Evolutionary conservation across 2,329 filamentous ascomycete species (phyloP).

Genomic region (Exophiala mesophila): DNA sequence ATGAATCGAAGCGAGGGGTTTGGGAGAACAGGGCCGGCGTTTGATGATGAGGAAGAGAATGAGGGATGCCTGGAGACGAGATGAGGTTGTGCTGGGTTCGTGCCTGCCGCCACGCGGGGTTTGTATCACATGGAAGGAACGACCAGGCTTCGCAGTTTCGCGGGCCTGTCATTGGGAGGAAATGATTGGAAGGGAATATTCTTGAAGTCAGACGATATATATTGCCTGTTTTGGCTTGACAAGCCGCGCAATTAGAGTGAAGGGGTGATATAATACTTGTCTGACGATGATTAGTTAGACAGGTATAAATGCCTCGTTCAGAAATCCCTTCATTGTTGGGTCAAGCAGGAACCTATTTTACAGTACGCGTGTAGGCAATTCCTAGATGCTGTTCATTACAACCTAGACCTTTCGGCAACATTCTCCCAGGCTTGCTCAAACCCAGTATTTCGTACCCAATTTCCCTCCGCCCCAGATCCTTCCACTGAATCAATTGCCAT

Average conservation of each 20-base stretch:
- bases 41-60: background rate
- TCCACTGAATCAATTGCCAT: constrained; percentile 36
- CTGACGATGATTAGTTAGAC: no score
- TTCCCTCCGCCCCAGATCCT: constrained; percentile 14
- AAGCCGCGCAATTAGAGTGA: no score
- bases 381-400: no score
- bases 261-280: no score
- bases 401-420: constrained; percentile 24
- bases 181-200: background rate
- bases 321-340: no score
- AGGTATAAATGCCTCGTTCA: no score
- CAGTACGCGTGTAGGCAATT: no score
- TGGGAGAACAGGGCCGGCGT: background rate
- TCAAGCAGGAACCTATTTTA: no score
- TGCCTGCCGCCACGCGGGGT: background rate
- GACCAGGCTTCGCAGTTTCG: background rate
- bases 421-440: constrained; percentile 40
- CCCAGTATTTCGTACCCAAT: constrained; percentile 39
- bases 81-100: no score
- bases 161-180: background rate
- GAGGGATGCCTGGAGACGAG: constrained; percentile 1
- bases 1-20: background rate
- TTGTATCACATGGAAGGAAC: background rate
- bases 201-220: no score
- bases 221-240: no score